Base-by-base conservation (phyloP, 2,329 filamentous ascomycete genomes). In the Lanzia echinophila region DNA sequence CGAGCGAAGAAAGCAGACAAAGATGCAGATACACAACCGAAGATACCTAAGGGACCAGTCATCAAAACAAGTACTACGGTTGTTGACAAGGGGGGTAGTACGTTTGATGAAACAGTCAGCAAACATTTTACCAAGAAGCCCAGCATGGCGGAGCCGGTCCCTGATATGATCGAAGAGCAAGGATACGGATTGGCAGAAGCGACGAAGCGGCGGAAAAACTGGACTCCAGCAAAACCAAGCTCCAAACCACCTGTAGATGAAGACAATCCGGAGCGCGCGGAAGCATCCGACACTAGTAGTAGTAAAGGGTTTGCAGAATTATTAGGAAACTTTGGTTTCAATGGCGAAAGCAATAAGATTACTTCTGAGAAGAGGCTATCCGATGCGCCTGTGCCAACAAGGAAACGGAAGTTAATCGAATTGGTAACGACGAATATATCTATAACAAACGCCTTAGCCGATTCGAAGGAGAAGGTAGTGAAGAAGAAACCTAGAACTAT, bases 401-500 rank as follows among this genome's bases (percentile, higher is more conserved):
- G 73, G 54, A 84, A 83, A 64, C 73, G 81, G 5, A 84, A 83
- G 55, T 69, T 75, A 12, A 75, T 81, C 24, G 78, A 83, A 43
- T 64, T 78, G 38, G 68, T 81, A 1, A 68, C 72, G 1, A 68
- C 68, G 61, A 70, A 60, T 53, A 58, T 58, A 39, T 46, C 60
- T 6, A 41, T 24, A 34, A 31, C 2, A n/a, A 10, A 6, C 20
- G 13, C 6, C 3, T 42, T 42, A 36, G 28, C 32, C 13, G 28
- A 15, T 3, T 12, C 38, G 8, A 54, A 54, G 33, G 47, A 55
- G 3, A 55, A 51, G 11, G 32, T 47, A 24, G 31, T 32, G n/a
- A 83, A 81, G 68, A 90, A 87, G 70, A 91, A 86, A 67, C 71
- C 83, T 0, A 82, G 82, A 39, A 95, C 89, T 0, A 84, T 95